These are phyloP conservation scores for Fusarium sp. DNA, from an alignment of 2,329 filamentous ascomycete genomes.

Conservation along the genomic window DNA sequence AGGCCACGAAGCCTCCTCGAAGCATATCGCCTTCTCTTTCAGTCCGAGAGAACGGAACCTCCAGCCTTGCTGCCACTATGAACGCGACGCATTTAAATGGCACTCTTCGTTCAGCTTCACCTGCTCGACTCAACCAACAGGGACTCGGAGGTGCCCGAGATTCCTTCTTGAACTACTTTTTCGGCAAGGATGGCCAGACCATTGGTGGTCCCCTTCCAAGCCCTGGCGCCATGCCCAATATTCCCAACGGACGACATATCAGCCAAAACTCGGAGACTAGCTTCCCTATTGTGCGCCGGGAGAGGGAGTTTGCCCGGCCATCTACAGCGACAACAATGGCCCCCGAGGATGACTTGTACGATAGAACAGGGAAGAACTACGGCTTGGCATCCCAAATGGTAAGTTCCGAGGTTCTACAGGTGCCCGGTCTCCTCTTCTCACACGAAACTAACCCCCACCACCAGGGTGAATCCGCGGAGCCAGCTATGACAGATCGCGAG, in stretches of 20 bases:
- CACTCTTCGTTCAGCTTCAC: slow-evolving; percentile 44
- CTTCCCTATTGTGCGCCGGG: slow-evolving; percentile 82
- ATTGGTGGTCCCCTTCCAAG: slow-evolving; percentile 49
- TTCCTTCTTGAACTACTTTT: slow-evolving; percentile 98
- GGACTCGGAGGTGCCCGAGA: slow-evolving; percentile 74
- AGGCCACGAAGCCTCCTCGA: slow-evolving; percentile 59
- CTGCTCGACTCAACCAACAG: slow-evolving; percentile 63
- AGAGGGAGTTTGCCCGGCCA: slow-evolving; percentile 64
- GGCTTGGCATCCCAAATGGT: slow-evolving; percentile 64
- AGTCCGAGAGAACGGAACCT: slow-evolving; percentile 71
- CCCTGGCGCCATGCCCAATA: slow-evolving; percentile 35
- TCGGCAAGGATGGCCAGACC: slow-evolving; percentile 84
- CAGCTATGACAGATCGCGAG: slow-evolving; percentile 92
- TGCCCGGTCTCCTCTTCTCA: slow-evolving; percentile 13
- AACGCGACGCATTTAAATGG: slow-evolving; percentile 59
- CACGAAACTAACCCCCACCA: slow-evolving; percentile 34
- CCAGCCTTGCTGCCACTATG: slow-evolving; percentile 69
- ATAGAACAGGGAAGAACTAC: slow-evolving; percentile 50
- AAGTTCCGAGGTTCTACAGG: slow-evolving; percentile 49
- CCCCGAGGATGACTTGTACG: slow-evolving; percentile 52
- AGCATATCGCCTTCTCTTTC: slow-evolving; percentile 80
- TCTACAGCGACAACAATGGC: slow-evolving; percentile 48
- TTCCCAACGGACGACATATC: slow-evolving; percentile 66
- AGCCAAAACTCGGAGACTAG: slow-evolving; percentile 82
- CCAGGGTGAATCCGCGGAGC: slow-evolving; percentile 72